Base-by-base conservation (phyloP, 208 protist genomes). In the Willaertia magna region DNA sequence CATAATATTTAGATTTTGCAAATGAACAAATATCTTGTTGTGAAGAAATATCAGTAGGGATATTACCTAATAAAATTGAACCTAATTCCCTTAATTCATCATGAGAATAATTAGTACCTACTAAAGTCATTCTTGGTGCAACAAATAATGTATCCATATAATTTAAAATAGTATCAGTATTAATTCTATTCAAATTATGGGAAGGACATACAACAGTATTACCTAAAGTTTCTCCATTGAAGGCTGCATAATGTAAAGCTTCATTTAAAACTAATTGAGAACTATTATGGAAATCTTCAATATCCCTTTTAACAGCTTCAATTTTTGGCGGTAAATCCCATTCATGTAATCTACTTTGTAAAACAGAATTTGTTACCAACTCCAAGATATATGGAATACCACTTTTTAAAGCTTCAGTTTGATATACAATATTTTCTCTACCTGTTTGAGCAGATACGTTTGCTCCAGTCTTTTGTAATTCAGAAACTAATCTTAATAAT, bases 401-500 rank as follows among this genome's bases (percentile, higher is more conserved):
- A 4, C 55, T 46, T n/a, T 26, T 3, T 14, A 83, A 55, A 48
- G 46, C 43, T 34, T 83, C 78, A 20, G 43, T 9, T 83, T 83
- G 43, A 55, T 83, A 83, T 52, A 55, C 46, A 55, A 83, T 83
- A 30, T 83, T 4, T 83, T 83, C 78, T 49, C 78, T 47, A 16
- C 78, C 78, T 34, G 78, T 22, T 83, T 51, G n/a, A 42, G 46
- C 46, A 4, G 12, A 22, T 39, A 83, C 46, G 16, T 2, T 43
- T 34, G 46, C 78, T 59, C 78, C 78, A 42, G 78, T 83, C 46
- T 83, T 83, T 55, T 83, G 46, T 43, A 83, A 44, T 43, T 83
- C 78, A 55, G 22, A 43, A 4, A 39, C 18, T 2, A 83, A 43
- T 39, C 78, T 30, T n/a, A 83, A 40, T 4, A 40, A 55, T 22